Evolutionary conservation across 2,329 filamentous ascomycete genomes (phyloP), one percentile per base, ranked within the genome.

Genomic region (Aureobasidium pullulans): DNA sequence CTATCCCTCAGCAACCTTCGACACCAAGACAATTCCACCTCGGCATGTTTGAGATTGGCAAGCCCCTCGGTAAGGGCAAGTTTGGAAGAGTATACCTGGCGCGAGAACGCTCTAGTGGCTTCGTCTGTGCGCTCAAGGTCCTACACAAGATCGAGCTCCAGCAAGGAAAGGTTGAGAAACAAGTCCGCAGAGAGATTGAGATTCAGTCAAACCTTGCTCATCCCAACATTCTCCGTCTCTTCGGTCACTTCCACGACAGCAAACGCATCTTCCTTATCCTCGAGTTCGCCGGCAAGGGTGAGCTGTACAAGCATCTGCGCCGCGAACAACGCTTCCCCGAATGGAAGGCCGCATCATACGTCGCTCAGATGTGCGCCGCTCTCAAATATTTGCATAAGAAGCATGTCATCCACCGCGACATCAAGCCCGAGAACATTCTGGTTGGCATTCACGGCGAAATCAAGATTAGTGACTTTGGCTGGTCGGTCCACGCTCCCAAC

Each of bases 21-120:
- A 62, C 69, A 42, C 62, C 61, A 19, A 74, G 72, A 62, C 68
- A 90, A 66, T 91, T 91, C 74, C 89, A 95, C 69, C 83, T 96
- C 5, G 88, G 89, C 74, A 94, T 94, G 89, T 95, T 95, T 71
- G 90, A 95, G 72, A 94, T 93, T 64, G 89, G 89, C 31, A 87
- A 89, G 65, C 88, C 89, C 1, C 78, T 93, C 10, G 89, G 89
- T 57, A 93, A 92, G 75, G 89, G 89, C 64, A 93, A 93, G 70
- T 93, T 93, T 67, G 89, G 89, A 1, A 82, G 89, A 49, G 89
- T 93, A 2, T 93, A 93, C 69, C 82, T 93, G 19, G 89, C 88
- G 50, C 86, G 88, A 58, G 89, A 93, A 73, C 84, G 87, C 62
- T 84, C 80, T 43, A 88, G 82, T 32, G 87, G 87, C 61, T 93